Evolutionary conservation across 73 alveolate genomes (phyloP), one percentile per base, ranked within the genome.

Genomic region (Paramecium bursaria): DNA sequence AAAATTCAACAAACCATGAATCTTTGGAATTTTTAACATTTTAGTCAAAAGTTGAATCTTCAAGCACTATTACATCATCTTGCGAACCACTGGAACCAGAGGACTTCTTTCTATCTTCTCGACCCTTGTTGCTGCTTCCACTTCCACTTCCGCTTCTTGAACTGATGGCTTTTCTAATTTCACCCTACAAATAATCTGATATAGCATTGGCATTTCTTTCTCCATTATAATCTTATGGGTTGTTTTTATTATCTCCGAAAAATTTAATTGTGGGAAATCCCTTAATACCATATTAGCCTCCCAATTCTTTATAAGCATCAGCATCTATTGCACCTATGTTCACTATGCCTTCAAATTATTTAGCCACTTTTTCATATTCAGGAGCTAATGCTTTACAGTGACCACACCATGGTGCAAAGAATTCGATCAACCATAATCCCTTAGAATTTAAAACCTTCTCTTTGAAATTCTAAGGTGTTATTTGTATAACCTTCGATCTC

Each of bases 371-470:
- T 88, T 96, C 99, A 93, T 94, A 95, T 27, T 94, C 97, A 1
- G 99, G 98, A 15, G 97, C 97, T 22, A 96, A 89, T 22, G 87
- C 74, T 88, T 95, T 90, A 75, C 98, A 96, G 85, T 96, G 99
- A 44, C 99, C 99, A 82, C 99, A 93, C 99, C 98, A 95, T 14
- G 98, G 99, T 30, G 99, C 92, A 73, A 75, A 95, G 90, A 95
- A 95, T 88, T 94, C 97, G 27, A 95, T 88, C 33, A 95, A 67
- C 97, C 98, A 94, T 21, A 94, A 88, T 46, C 92, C 97, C 48
- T 94, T 90, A 2, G 97, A 87, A 46, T 95, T 80, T 4, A 90
- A 17, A 35, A 95, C 98, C 39, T 51, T 88, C 88, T 94, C 92
- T 26, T 91, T 88, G 75, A 95, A 95, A 52, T 91, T 91, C 7